These are phyloP conservation scores for Lycium barbarum DNA, from an alignment of 257 asterid genomes.

Conservation along the genomic window DNA sequence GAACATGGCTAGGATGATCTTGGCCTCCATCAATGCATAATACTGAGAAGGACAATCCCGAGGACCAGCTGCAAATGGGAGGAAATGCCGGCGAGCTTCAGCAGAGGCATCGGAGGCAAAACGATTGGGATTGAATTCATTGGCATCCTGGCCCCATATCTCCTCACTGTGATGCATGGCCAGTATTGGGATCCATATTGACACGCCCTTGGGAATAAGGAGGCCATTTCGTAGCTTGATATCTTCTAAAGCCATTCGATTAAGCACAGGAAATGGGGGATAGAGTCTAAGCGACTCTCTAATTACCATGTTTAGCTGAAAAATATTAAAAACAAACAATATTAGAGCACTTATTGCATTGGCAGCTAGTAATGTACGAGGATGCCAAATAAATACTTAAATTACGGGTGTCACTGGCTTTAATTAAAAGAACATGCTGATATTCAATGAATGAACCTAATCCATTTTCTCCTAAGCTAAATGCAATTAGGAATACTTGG, in stretches of 20 bases:
- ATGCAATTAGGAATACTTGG: no score
- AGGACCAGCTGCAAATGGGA: constrained; percentile 94
- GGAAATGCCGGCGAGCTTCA: constrained; percentile 70
- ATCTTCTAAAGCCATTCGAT: constrained; percentile 95
- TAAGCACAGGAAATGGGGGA: constrained; percentile 89
- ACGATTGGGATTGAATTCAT: constrained; percentile 79
- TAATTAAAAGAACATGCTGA: no score
- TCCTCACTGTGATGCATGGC: constrained; percentile 85
- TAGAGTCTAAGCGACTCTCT: constrained; percentile 81
- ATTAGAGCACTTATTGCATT: no score
- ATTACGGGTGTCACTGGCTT: no score
- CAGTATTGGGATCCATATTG: constrained; percentile 90
- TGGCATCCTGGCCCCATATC: constrained; percentile 88
- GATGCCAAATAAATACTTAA: no score
- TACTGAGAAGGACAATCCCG: constrained; percentile 88
- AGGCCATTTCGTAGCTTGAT: constrained; percentile 80
- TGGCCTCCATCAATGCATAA: constrained; percentile 94
- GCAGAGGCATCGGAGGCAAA: constrained; percentile 54
- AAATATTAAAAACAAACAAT: neutral
- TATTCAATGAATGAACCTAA: no score
- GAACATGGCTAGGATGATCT: constrained; percentile 85
- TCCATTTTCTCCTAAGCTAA: no score
- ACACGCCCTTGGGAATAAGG: constrained; percentile 81
- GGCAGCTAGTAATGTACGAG: no score
- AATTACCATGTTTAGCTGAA: constrained; percentile 86